phyloP scores from a whole-genome alignment of 2,329 filamentous ascomycete genomes.

The Fusarium mundagurra region DNA sequence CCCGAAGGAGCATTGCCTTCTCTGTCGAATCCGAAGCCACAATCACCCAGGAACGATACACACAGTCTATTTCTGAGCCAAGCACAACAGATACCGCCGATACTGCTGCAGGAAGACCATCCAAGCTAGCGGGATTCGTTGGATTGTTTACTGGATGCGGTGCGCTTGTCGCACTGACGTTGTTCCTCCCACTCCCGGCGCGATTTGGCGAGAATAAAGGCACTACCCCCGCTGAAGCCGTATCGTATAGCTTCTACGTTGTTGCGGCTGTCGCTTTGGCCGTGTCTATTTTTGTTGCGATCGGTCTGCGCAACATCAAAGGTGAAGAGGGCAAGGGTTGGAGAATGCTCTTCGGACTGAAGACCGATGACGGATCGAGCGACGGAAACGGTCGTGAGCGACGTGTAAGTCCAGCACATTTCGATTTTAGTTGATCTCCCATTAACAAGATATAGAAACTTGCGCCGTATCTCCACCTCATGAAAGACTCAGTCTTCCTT shows the following conservation, averaged over 20 bases:
- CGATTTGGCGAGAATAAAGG: slow-evolving; percentile 76
- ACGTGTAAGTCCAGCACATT: slow-evolving; percentile 40
- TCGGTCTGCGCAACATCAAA: slow-evolving; percentile 75
- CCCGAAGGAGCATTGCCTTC: slow-evolving; percentile 68
- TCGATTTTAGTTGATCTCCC: not conserved
- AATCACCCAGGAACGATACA: slow-evolving; percentile 74
- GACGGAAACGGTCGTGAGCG: slow-evolving; percentile 29
- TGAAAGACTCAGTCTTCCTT: slow-evolving; percentile 71
- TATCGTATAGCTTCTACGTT: slow-evolving; percentile 87
- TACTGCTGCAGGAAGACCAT: slow-evolving; percentile 56
- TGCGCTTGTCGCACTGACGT: slow-evolving; percentile 80
- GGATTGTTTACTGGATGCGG: slow-evolving; percentile 93
- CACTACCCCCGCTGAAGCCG: slow-evolving; percentile 76
- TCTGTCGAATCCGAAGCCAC: slow-evolving; percentile 80
- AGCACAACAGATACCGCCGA: slow-evolving; percentile 36
- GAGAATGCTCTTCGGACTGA: slow-evolving; percentile 62
- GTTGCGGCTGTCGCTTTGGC: slow-evolving; percentile 77
- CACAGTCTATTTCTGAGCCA: slow-evolving; percentile 48
- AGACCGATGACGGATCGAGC: slow-evolving; percentile 38
- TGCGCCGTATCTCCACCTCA: slow-evolving; percentile 67
- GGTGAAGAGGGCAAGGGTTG: slow-evolving; percentile 85
- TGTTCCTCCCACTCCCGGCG: slow-evolving; percentile 90
- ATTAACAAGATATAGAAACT: slow-evolving; percentile 46
- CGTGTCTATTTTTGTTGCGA: slow-evolving; percentile 78
- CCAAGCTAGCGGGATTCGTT: slow-evolving; percentile 83